These are phyloP conservation scores for Acidomyces sp. DNA, from an alignment of 495 filamentous ascomycete genomes.

Conservation along the genomic window DNA sequence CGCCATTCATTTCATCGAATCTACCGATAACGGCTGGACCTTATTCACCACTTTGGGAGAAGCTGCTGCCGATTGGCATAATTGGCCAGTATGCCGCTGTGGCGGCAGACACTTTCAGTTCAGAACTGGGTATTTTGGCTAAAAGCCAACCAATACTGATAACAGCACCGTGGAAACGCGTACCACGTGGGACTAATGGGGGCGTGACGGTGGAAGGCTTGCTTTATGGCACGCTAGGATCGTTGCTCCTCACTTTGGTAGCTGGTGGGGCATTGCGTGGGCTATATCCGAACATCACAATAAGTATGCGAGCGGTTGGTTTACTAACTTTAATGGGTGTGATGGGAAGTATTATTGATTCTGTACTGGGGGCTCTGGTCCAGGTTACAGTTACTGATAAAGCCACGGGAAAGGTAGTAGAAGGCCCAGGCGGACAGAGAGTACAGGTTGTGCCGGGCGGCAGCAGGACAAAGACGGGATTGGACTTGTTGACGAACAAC, in stretches of 20 bases:
- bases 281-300: slow-evolving; percentile 55
- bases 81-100: slow-evolving; percentile 66
- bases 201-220: slow-evolving; percentile 67
- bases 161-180: slow-evolving; percentile 61
- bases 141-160: slow-evolving; percentile 67
- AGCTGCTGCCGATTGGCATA: slow-evolving; percentile 35
- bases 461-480: slow-evolving; percentile 40
- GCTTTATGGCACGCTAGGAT: slow-evolving; percentile 59
- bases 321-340: slow-evolving; percentile 54
- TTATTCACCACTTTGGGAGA: slow-evolving; percentile 1
- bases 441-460: slow-evolving; percentile 35
- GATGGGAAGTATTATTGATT: slow-evolving; percentile 72
- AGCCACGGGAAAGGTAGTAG: slow-evolving; percentile 71
- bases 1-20: slow-evolving; percentile 17
- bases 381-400: slow-evolving; percentile 82
- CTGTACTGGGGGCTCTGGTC: slow-evolving; percentile 68
- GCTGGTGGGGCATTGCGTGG: slow-evolving; percentile 33
- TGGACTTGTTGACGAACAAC: slow-evolving; percentile 81
- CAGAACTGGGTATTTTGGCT: slow-evolving; percentile 86
- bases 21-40: slow-evolving; percentile 6
- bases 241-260: slow-evolving; percentile 54
- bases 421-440: slow-evolving; percentile 70
- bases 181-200: slow-evolving; percentile 86
- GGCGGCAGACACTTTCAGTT: slow-evolving; percentile 86
- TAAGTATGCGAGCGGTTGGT: slow-evolving; percentile 41